Percentiles rank a stretch among this genome's conserved stretches.
phyloP scores from a whole-genome alignment of 1,284 basidiomycete genomes.

The Phenoliferia sp. region DNA sequence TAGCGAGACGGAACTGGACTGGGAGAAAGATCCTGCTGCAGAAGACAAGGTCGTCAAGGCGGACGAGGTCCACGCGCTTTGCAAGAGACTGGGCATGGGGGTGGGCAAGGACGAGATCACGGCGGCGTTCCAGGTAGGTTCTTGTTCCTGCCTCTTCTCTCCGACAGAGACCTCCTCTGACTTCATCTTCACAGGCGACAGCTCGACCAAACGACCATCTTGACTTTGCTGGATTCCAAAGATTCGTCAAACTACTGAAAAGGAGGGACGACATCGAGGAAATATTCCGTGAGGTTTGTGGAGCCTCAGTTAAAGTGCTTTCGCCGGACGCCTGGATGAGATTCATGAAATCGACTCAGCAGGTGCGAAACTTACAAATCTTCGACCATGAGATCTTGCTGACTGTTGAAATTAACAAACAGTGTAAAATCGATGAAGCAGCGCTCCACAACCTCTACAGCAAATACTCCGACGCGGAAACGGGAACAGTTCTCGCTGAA shows the following conservation, averaged over 20 bases:
- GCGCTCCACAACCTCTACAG: slow-evolving; percentile 55
- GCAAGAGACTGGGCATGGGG: slow-evolving; percentile 20
- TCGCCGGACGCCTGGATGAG: slow-evolving; percentile 54
- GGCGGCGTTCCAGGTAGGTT: slow-evolving; percentile 50
- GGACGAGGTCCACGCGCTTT: slow-evolving; percentile 21
- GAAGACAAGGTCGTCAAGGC: slow-evolving; percentile 23
- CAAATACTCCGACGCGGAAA: slow-evolving; percentile 48
- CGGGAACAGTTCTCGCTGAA: slow-evolving; percentile 50
- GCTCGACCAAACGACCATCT: slow-evolving; percentile 56
- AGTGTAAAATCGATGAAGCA: slow-evolving; percentile 50
- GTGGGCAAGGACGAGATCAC: slow-evolving; percentile 21
- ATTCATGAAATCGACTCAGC: slow-evolving; percentile 66
- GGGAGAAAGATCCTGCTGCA: slow-evolving; percentile 59
- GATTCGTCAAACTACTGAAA: slow-evolving; percentile 80
- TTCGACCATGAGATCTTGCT: not conserved
- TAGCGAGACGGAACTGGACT: slow-evolving; percentile 40
- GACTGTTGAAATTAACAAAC: not conserved
- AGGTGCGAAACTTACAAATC: slow-evolving; percentile 45
- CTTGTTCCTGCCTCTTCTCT: not conserved
- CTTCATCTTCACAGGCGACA: not conserved
- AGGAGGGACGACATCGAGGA: slow-evolving; percentile 70
- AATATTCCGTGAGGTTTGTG: slow-evolving; percentile 40
- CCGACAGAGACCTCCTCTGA: no score
- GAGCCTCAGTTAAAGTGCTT: slow-evolving; percentile 42
- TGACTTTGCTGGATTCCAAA: slow-evolving; percentile 76